Conservation (phyloP, 495 filamentous ascomycete species). For the Pseudomonodictys pantanalensis region DNA sequence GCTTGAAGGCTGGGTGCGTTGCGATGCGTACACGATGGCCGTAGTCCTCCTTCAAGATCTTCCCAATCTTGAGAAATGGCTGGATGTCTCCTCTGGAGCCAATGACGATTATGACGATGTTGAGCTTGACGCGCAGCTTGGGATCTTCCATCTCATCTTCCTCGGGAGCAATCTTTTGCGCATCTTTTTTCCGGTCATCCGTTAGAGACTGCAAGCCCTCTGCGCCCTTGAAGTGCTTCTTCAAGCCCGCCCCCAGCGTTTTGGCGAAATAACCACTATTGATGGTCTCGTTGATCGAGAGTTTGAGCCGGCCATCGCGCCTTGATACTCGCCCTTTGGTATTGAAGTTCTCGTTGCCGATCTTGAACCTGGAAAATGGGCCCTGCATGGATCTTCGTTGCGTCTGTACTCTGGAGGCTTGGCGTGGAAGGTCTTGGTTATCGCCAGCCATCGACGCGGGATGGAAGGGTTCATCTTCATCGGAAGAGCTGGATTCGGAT, state of each 20-base stretch:
- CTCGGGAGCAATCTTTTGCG: conserved; percentile 18
- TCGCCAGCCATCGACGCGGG: background rate
- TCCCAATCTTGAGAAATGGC: conserved; percentile 70
- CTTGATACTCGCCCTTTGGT: conserved; percentile 65
- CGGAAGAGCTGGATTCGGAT: conserved; percentile 19
- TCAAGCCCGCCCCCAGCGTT: conserved; percentile 59
- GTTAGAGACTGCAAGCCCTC: background rate
- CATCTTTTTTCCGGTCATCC: background rate
- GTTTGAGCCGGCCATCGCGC: conserved; percentile 66
- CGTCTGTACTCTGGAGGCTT: background rate
- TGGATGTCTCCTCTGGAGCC: conserved; percentile 75
- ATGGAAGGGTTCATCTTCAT: background rate
- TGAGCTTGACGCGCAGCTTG: conserved; percentile 51
- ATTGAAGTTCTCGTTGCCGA: conserved; percentile 62
- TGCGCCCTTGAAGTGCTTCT: conserved; percentile 40
- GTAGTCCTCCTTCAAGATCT: conserved; percentile 63
- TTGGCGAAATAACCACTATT: conserved; percentile 67
- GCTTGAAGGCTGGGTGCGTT: conserved; percentile 64
- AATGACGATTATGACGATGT: conserved; percentile 78
- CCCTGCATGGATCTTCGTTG: conserved; percentile 1
- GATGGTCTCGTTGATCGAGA: conserved; percentile 65
- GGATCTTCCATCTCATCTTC: conserved; percentile 27
- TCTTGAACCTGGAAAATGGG: conserved; percentile 44
- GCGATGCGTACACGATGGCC: conserved; percentile 69
- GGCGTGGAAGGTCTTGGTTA: background rate